Evolutionary conservation across 768 basidiomycete species (phyloP).

Genomic region (Albatrellus ellisii): DNA sequence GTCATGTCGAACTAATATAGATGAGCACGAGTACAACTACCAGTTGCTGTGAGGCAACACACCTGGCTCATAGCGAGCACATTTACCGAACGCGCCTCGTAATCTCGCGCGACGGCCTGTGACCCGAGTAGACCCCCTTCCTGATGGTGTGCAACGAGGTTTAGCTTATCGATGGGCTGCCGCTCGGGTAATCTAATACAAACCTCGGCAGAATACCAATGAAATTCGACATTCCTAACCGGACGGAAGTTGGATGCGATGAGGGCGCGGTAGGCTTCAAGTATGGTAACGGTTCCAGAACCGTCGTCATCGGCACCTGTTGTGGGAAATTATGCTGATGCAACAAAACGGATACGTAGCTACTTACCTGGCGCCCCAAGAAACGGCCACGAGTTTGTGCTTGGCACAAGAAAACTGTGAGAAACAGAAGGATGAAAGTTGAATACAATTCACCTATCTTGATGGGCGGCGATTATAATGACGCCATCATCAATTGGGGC

Average conservation of each 20-base stretch:
- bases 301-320: slow-evolving; percentile 55
- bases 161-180: too few species aligned
- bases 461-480: slow-evolving; percentile 69
- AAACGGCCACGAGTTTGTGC: slow-evolving; percentile 72
- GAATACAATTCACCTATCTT: slow-evolving; percentile 45
- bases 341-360: slow-evolving; percentile 1
- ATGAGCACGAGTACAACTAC: slow-evolving; percentile 5
- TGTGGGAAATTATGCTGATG: slow-evolving; percentile 11
- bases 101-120: slow-evolving; percentile 75
- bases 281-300: slow-evolving; percentile 62
- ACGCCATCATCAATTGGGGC: slow-evolving; percentile 44
- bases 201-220: slow-evolving; percentile 79
- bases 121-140: slow-evolving; percentile 82
- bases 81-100: slow-evolving; percentile 46
- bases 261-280: slow-evolving; percentile 64
- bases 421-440: background rate
- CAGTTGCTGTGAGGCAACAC: slow-evolving; percentile 6
- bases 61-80: slow-evolving; percentile 82
- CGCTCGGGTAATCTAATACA: too few species aligned
- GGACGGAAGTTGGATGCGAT: slow-evolving; percentile 59
- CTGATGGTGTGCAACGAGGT: slow-evolving; percentile 22
- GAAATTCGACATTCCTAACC: slow-evolving; percentile 57
- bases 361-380: slow-evolving; percentile 57
- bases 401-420: slow-evolving; percentile 16
- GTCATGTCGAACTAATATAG: slow-evolving; percentile 72